Base-by-base conservation (phyloP, 371 early-diverging fungal genomes). In the Smittium culicis region DNA sequence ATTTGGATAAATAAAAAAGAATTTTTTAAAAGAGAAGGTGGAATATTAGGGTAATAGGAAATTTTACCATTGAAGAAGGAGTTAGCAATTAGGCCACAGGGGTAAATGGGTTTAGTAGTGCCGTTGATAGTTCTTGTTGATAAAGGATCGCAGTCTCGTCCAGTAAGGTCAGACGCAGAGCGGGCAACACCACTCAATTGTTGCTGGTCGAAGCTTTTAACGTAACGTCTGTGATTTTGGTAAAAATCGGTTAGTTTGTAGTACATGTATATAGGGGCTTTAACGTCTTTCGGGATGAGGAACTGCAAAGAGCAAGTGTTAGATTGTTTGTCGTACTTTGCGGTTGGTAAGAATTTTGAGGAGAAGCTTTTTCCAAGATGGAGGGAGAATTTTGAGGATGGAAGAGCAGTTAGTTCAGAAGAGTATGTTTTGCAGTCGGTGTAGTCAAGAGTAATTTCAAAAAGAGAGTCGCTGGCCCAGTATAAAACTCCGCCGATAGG, bases 71-170 rank as follows among this genome's bases (percentile, higher is more conserved):
- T 89, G 73, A 97, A 98, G 71, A 90, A 80, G 8, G 96, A 96
- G 74, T 98, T 95, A n/a, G 98, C 96, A 71, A 99, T 92, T 54
- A 97, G 76, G 0, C 99, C 99, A 72, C 98, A 98, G n/a, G 99
- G 99, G 78, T 96, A 99, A 66, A 90, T 84, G 54, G 79, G 77
- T 64, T 76, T 73, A 54, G 70, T 64, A 29, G 32, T 27, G 29
- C 70, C 74, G 54, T 70, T 69, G 29, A 69, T 72, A 5, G 75
- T 67, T n/a, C 72, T 66, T 0, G 70, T 68, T 34, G 70, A 75
- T 56, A 90, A 72, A 31, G 90, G 88, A 17, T 78, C 76, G 45
- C 82, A 79, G 35, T 74, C 73, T 60, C 78, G 64, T 45, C 73
- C 68, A 20, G 70, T 30, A 59, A 82, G 30, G 0, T 75, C 70